Evolutionary conservation across 1,284 basidiomycete genomes (phyloP).

Genomic region (Agroathelia rolfsii): DNA sequence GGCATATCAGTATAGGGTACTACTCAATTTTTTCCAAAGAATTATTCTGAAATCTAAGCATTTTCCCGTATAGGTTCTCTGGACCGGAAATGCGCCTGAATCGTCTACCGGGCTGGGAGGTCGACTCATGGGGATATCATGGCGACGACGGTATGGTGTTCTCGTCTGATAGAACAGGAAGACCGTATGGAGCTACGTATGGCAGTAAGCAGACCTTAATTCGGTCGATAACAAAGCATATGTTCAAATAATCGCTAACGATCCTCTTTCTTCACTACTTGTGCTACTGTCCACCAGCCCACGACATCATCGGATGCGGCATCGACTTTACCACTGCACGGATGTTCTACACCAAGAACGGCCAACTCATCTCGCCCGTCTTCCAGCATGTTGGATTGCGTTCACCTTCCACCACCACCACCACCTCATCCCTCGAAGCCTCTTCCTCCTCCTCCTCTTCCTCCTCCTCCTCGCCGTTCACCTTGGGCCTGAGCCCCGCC

Average conservation of each 20-base stretch:
- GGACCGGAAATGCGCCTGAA: constrained; percentile 48
- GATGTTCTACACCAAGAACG: constrained; percentile 89
- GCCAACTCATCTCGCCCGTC: constrained; percentile 45
- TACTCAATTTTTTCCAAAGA: too few species aligned
- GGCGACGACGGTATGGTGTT: constrained; percentile 85
- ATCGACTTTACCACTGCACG: constrained; percentile 74
- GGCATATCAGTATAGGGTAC: constrained; percentile 75
- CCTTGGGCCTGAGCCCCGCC: too few species aligned
- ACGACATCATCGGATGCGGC: constrained; percentile 83
- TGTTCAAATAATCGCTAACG: too few species aligned
- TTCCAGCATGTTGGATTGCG: constrained; percentile 72
- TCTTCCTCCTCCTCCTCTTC: too few species aligned
- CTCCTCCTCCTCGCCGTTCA: too few species aligned
- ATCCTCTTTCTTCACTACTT: neutral
- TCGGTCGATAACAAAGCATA: too few species aligned
- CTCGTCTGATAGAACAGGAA: constrained; percentile 63
- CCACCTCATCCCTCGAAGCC: too few species aligned
- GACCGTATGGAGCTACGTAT: constrained; percentile 67
- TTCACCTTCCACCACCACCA: too few species aligned
- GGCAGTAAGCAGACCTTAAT: constrained; percentile 47
- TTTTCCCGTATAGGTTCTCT: constrained; percentile 32
- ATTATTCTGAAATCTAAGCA: too few species aligned
- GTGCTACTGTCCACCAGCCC: constrained; percentile 34
- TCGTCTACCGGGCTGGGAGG: constrained; percentile 85
- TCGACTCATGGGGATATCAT: constrained; percentile 87